Conservation (phyloP, 176 grass and related monocot genomes). For the Secale cereale region DNA sequence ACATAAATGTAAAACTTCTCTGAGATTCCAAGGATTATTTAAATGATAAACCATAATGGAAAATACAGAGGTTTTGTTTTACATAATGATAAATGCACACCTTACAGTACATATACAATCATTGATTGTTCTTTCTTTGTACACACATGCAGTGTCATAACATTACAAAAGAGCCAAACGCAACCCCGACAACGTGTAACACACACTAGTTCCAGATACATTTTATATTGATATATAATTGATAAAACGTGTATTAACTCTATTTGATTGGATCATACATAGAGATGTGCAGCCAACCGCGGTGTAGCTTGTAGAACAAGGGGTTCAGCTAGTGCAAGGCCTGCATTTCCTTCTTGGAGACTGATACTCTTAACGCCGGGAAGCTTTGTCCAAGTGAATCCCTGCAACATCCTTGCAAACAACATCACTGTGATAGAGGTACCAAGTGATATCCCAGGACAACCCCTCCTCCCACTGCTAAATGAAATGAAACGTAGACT, state of each 20-base stretch:
- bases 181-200: too few relatives aligned
- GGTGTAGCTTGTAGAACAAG: neutral
- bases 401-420: constrained; percentile 41
- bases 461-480: constrained; percentile 19
- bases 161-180: too few relatives aligned
- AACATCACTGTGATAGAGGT: constrained; percentile 21
- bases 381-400: constrained; percentile 27
- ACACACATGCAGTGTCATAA: too few relatives aligned
- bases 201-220: neutral
- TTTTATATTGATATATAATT: neutral
- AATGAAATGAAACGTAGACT: constrained; percentile 38
- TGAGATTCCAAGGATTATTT: too few relatives aligned
- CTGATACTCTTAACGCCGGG: neutral
- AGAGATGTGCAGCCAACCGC: neutral
- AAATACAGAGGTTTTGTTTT: too few relatives aligned
- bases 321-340: neutral
- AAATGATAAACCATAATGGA: too few relatives aligned
- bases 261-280: neutral
- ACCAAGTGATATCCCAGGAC: constrained; percentile 2
- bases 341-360: neutral
- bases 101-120: too few relatives aligned
- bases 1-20: too few relatives aligned
- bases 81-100: too few relatives aligned
- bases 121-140: too few relatives aligned
- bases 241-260: neutral